A percentile compares a stretch with the other conserved stretches of the same genome.
These are phyloP conservation scores for Boletus rubropictus DNA, from an alignment of 768 basidiomycete genomes.

Conservation along the genomic window DNA sequence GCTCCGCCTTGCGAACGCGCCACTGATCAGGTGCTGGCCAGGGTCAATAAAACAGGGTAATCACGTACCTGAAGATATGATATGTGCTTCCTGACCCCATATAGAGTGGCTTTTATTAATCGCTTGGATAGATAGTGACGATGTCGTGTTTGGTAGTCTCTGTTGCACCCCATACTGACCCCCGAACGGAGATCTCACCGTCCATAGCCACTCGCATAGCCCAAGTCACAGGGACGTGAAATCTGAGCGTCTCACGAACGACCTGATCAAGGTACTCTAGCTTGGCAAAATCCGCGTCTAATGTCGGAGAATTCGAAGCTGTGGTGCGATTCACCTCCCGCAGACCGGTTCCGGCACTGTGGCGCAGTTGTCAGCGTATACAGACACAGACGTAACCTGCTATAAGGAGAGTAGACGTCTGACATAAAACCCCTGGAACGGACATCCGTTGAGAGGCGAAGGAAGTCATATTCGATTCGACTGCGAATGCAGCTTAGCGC, in stretches of 20 bases:
- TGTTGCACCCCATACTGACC: constrained; percentile 30
- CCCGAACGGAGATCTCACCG: constrained; percentile 48
- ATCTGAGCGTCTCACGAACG: constrained; percentile 50
- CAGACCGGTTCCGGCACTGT: constrained; percentile 41
- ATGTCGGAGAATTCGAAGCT: constrained; percentile 8
- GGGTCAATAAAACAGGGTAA: constrained; percentile 20
- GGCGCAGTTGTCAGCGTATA: constrained; percentile 49
- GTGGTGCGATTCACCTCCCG: constrained; percentile 40
- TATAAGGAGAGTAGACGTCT: constrained; percentile 59
- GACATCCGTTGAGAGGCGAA: constrained; percentile 45
- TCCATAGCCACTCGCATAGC: constrained; percentile 50
- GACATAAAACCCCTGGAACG: constrained; percentile 52
- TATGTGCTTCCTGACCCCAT: constrained; percentile 64
- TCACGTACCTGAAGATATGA: constrained; percentile 46
- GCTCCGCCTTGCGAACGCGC: constrained; percentile 36
- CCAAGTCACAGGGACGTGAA: constrained; percentile 52
- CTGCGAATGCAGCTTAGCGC: constrained; percentile 29
- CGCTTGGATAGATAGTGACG: constrained; percentile 55
- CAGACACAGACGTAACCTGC: constrained; percentile 59
- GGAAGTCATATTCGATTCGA: constrained; percentile 51
- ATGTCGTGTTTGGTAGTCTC: constrained; percentile 45
- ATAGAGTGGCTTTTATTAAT: constrained; percentile 49
- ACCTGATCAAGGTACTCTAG: constrained; percentile 58
- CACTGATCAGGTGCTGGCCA: constrained; percentile 20
- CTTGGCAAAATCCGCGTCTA: constrained; percentile 30